phyloP scores from a whole-genome alignment of 345 rosid species.

The Angophora floribunda region DNA sequence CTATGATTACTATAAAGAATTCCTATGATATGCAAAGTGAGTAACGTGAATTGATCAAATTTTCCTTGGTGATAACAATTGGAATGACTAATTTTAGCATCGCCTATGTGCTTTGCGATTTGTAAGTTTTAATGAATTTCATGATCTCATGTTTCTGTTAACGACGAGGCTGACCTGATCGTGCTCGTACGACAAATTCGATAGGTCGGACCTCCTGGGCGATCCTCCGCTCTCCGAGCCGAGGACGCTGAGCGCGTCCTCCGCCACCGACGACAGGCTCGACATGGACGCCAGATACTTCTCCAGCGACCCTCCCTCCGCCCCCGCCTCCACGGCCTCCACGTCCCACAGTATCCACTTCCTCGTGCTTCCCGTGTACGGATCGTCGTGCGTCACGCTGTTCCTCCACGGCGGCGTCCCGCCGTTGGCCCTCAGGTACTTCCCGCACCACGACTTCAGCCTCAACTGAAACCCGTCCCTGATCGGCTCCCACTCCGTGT shows the following conservation, averaged over 20 bases:
- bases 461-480: slow-evolving; percentile 36
- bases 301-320: background rate
- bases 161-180: background rate
- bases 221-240: background rate
- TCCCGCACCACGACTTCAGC: slow-evolving; percentile 63
- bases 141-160: background rate
- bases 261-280: slow-evolving; percentile 34
- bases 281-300: slow-evolving; percentile 52
- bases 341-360: slow-evolving; percentile 86
- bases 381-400: slow-evolving; percentile 81
- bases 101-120: background rate
- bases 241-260: slow-evolving; percentile 13
- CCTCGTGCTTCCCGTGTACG: slow-evolving; percentile 40
- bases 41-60: background rate
- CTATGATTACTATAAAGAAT: background rate
- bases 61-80: background rate
- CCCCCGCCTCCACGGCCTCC: slow-evolving; percentile 27
- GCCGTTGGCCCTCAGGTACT: slow-evolving; percentile 68
- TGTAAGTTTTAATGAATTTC: background rate
- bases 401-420: slow-evolving; percentile 94
- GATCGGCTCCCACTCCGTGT: slow-evolving; percentile 40
- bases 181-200: background rate
- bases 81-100: background rate
- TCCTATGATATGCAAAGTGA: background rate
- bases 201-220: background rate